These are phyloP conservation scores for Phaeotremella skinneri DNA, from an alignment of 768 basidiomycete species.

Conservation along the genomic window DNA sequence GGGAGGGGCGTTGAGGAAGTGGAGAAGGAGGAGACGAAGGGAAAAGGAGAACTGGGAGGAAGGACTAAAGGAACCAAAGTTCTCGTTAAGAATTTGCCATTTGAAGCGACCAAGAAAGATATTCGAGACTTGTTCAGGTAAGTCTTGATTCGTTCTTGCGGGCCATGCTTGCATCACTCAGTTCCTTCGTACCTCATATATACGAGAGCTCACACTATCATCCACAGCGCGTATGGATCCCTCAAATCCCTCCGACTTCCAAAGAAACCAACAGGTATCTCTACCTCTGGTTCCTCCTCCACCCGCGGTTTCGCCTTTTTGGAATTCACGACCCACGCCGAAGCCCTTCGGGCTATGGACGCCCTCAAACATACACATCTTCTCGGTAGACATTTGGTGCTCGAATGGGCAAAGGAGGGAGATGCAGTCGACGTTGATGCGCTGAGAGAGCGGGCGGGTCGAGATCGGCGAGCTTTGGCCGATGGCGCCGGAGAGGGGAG, in stretches of 20 bases:
- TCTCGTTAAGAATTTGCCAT: conserved; percentile 96
- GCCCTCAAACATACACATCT: conserved; percentile 91
- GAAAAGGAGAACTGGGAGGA: conserved; percentile 52
- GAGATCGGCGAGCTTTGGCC: conserved; percentile 61
- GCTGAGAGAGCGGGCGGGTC: conserved; percentile 76
- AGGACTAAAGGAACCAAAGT: conserved; percentile 82
- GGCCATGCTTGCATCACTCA: not conserved
- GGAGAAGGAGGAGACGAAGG: conserved; percentile 47
- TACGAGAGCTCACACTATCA: not conserved
- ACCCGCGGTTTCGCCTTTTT: conserved; percentile 91
- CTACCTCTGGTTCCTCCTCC: conserved; percentile 47
- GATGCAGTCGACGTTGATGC: conserved; percentile 65
- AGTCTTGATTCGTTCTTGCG: conserved; percentile 45
- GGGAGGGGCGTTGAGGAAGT: conserved; percentile 71
- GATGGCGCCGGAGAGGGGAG: conserved; percentile 29
- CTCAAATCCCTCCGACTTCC: conserved; percentile 93
- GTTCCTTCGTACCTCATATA: not conserved
- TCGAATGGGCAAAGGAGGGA: conserved; percentile 85
- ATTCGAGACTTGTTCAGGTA: conserved; percentile 84
- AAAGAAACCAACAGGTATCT: conserved; percentile 80
- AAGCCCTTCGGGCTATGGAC: conserved; percentile 83
- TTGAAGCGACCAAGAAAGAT: conserved; percentile 92
- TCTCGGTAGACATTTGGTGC: conserved; percentile 87
- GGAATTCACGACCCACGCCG: conserved; percentile 83
- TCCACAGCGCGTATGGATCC: conserved; percentile 73